Base-by-base conservation (phyloP, 2,329 filamentous ascomycete genomes). In the Aspergillus flavus region DNA sequence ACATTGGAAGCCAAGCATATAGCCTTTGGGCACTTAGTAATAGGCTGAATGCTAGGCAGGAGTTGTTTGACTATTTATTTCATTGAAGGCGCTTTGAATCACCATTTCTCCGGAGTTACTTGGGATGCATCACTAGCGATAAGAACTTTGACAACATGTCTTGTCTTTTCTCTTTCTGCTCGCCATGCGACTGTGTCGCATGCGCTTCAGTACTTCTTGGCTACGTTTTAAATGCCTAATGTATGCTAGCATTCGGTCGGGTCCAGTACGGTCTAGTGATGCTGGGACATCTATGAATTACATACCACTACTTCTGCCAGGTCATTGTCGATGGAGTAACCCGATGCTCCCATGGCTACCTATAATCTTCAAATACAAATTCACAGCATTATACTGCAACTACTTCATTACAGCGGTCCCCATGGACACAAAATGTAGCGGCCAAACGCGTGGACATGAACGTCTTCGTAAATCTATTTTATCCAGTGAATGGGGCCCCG, bases 51-150 rank as follows among this genome's bases (percentile, higher is more conserved):
- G 6, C 39, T 10, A 14, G n/a, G n/a, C 32, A 14, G 21, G 21
- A 39, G 32, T 39, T 21, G n/a, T 39, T 55, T 21, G 52, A 54
- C 52, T 54, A 6, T 3, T 16, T 21, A 36, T 34, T 32, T 21
- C 21, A 53, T 57, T 39, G 30, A 45, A 34, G 34, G 14, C 39
- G 55, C 30, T 59, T 39, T 59, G 57, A 26, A 39, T 43, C 52
- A 28, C 53, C 57, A 57, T 59, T 59, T 34, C 46, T 58, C 26
- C 36, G 36, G 52, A 45, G 57, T 45, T 59, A 41, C 28, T 39
- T n/a, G 50, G 36, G 54, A 45, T 55, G 57, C 46, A 48, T 59
- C 36, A 32, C 52, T 56, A 60, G 57, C 53, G 39, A 60, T 60
- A 34, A 43, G 55, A 48, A 57, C 12, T 48, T 36, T 58, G 46